Evolutionary conservation across 2,329 filamentous ascomycete genomes (phyloP), one percentile per base, ranked within the genome.

Genomic region (Neonectria ditissima): DNA sequence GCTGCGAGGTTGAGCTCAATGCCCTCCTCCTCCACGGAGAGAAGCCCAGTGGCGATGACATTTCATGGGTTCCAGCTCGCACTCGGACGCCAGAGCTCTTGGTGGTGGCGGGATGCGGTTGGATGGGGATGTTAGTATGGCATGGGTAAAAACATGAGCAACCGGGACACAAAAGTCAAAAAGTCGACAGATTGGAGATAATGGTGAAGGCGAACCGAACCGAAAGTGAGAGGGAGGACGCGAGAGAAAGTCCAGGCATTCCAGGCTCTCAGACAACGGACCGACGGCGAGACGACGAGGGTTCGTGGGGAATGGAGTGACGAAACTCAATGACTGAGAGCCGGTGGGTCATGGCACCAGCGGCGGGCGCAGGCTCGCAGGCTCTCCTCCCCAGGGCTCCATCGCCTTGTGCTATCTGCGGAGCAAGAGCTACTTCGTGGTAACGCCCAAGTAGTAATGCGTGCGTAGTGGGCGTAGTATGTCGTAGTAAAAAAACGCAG

Each of bases 1-100:
- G 70, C 43, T 78, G 74, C 16, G 77, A 77, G 22, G 76, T 72
- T 65, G 78, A 63, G 79, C 80, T 78, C 74, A 78, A 74, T 20
- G 78, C 76, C 58, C 79, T 80, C 70, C 79, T 80, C 71, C 82
- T 78, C 82, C 84, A 86, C 10, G 83, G 78, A 37, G 82, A 79
- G 75, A 86, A 85, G 67, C 79, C 79, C 61, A 81, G 78, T 4
- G 83, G 79, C 65, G 79, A 81, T 52, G 84, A 83, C 84, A 86
- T 86, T 69, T 70, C 55, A 37, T 57, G 56, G 55, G 56, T 62
- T 56, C 55, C 51, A 39, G 58, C 56, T 69, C 66, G 62, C 52
- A 41, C 55, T 55, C 50, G 56, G 45, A 51, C 64, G 37, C 58
- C 47, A 60, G 58, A 51, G 65, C 65, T 70, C 70, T 60, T 59